Conservation (phyloP, 139 green algal species). For the Coelastrella sp. region DNA sequence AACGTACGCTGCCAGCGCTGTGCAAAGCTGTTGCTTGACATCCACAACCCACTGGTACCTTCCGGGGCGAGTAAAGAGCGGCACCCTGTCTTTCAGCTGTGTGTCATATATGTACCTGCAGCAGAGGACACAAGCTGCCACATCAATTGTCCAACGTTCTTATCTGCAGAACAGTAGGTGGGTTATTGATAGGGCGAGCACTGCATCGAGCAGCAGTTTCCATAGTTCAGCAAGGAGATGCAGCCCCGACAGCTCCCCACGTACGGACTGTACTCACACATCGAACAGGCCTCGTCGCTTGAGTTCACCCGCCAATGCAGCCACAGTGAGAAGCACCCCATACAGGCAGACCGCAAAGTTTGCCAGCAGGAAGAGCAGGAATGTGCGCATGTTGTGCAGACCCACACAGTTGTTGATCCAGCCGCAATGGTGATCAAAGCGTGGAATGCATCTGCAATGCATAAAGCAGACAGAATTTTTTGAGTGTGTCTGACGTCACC, state of each 20-base stretch:
- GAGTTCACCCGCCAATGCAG: conserved; percentile 6
- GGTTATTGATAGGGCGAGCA: too few relatives aligned
- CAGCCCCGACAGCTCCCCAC: too few relatives aligned
- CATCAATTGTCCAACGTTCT: not conserved
- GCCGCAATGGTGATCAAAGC: conserved; percentile 83
- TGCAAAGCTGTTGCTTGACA: not conserved
- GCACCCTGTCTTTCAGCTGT: not conserved
- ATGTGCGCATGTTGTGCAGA: conserved; percentile 66
- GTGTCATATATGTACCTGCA: conserved; percentile 41
- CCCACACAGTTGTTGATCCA: conserved; percentile 89
- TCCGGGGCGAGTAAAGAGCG: not conserved
- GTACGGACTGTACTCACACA: conserved; percentile 10
- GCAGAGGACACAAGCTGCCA: not conserved
- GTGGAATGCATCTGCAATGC: conserved; percentile 64
- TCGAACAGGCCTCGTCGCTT: conserved; percentile 15
- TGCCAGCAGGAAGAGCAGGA: conserved; percentile 61
- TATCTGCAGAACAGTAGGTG: not conserved
- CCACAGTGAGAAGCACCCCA: not conserved
- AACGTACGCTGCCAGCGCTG: not conserved
- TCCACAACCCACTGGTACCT: not conserved
- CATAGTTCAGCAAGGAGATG: conserved; percentile 10
- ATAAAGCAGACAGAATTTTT: not conserved
- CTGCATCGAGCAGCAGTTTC: too few relatives aligned
- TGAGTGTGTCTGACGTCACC: not conserved
- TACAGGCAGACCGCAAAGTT: conserved; percentile 8